These are phyloP conservation scores for Pleurozium schreberi DNA, from an alignment of 225 moss, liverwort and hornwort genomes.

Conservation along the genomic window DNA sequence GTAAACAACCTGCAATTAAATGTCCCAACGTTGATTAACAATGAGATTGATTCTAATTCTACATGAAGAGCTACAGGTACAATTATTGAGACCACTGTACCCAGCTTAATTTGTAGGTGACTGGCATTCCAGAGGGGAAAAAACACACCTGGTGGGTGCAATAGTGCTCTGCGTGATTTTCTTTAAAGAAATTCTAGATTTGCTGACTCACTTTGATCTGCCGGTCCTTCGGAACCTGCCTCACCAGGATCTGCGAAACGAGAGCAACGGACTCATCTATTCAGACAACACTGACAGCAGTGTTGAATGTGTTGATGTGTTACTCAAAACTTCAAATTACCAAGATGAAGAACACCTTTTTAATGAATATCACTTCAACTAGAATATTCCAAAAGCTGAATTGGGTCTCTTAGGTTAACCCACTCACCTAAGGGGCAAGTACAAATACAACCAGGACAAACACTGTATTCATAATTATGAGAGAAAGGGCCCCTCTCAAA, in stretches of 20 bases:
- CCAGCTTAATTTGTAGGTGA: neutral
- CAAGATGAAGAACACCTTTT: neutral
- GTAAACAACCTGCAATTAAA: conserved; percentile 56
- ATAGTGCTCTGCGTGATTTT: conserved; percentile 55
- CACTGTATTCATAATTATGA: too few species aligned
- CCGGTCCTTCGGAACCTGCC: conserved; percentile 58
- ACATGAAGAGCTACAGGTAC: too few species aligned
- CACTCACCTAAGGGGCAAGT: neutral
- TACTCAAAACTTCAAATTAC: neutral
- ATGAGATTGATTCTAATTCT: neutral
- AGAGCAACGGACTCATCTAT: neutral
- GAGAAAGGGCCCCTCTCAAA: too few species aligned
- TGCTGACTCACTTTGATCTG: conserved; percentile 25
- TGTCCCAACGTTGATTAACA: neutral
- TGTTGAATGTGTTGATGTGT: neutral
- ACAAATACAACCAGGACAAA: neutral
- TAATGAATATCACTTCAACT: neutral
- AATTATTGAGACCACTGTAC: too few species aligned
- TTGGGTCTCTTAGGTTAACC: too few species aligned
- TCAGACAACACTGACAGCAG: neutral
- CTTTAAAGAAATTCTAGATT: conserved; percentile 60
- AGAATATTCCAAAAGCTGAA: neutral
- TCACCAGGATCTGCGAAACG: conserved; percentile 47
- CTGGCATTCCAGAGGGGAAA: neutral
- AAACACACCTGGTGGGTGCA: conserved; percentile 48